Conservation (phyloP, 2,329 filamentous ascomycete genomes). For the Juglanconis oblonga region DNA sequence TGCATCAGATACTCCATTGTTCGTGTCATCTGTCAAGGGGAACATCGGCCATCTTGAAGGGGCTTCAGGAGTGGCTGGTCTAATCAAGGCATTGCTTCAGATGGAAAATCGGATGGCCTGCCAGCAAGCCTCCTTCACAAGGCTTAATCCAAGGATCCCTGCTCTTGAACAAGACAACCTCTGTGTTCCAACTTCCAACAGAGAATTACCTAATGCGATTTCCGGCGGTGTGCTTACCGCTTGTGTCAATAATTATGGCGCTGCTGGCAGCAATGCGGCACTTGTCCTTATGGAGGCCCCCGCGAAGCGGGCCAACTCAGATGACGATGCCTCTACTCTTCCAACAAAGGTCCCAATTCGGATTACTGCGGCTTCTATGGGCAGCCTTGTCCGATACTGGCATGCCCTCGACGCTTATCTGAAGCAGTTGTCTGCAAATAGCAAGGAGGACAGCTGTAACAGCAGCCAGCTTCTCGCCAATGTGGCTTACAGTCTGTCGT, state of each 20-base stretch:
- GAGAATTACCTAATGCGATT: too few relatives aligned
- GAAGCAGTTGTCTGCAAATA: too few relatives aligned
- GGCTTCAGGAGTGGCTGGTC: constrained; percentile 28
- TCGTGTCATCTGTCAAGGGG: constrained; percentile 30
- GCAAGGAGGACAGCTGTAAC: too few relatives aligned
- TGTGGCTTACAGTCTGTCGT: too few relatives aligned
- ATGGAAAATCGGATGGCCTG: constrained; percentile 24
- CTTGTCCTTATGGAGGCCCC: constrained; percentile 18
- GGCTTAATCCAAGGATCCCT: constrained; percentile 28
- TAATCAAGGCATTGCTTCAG: constrained; percentile 33
- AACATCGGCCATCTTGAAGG: constrained; percentile 32
- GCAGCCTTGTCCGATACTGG: too few relatives aligned
- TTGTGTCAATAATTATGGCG: constrained; percentile 35
- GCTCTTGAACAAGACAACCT: constrained; percentile 21
- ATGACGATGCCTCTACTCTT: constrained; percentile 6
- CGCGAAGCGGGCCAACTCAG: too few relatives aligned
- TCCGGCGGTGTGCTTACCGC: constrained; percentile 26
- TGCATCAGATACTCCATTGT: neutral
- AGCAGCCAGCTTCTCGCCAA: too few relatives aligned
- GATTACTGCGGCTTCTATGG: too few relatives aligned
- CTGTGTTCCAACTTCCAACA: too few relatives aligned
- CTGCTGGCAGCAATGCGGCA: constrained; percentile 33
- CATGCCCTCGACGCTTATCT: too few relatives aligned
- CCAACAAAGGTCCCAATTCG: too few relatives aligned
- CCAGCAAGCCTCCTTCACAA: constrained; percentile 25